These are phyloP conservation scores for Vanrija humicola DNA, from an alignment of 1,284 basidiomycete genomes.

Conservation along the genomic window DNA sequence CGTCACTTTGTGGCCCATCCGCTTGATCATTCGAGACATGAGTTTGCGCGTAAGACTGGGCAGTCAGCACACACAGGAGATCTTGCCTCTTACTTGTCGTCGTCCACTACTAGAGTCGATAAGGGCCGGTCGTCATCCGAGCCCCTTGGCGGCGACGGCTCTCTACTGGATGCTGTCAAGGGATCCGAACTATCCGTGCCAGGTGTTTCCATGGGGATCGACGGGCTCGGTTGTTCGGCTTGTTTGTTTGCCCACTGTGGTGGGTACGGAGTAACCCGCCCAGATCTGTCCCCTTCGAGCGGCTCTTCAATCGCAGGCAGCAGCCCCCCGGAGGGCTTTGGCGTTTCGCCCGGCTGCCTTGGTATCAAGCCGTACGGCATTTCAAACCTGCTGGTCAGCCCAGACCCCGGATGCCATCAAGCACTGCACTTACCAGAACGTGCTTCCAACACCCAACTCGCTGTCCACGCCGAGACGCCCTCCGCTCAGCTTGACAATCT, in stretches of 20 bases:
- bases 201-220: no score
- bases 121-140: no score
- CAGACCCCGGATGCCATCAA: not conserved
- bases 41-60: conserved; percentile 66
- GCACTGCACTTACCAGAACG: conserved; percentile 36
- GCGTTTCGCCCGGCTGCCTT: not conserved
- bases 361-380: not conserved
- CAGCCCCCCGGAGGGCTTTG: not conserved
- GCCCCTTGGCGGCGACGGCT: no score
- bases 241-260: not conserved
- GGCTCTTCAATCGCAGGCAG: not conserved
- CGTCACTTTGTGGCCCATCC: conserved; percentile 70
- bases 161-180: no score
- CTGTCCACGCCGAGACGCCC: conserved; percentile 64
- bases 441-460: conserved; percentile 39
- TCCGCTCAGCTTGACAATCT: conserved; percentile 77
- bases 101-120: conserved; percentile 45
- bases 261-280: no score
- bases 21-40: conserved; percentile 73
- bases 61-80: no score
- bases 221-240: no score
- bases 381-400: conserved; percentile 1
- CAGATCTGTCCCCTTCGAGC: not conserved
- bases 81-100: conserved; percentile 34
- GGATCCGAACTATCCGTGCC: no score